Conservation (phyloP, 2,329 filamentous ascomycete genomes). For the Neoarthrinium moseri region DNA sequence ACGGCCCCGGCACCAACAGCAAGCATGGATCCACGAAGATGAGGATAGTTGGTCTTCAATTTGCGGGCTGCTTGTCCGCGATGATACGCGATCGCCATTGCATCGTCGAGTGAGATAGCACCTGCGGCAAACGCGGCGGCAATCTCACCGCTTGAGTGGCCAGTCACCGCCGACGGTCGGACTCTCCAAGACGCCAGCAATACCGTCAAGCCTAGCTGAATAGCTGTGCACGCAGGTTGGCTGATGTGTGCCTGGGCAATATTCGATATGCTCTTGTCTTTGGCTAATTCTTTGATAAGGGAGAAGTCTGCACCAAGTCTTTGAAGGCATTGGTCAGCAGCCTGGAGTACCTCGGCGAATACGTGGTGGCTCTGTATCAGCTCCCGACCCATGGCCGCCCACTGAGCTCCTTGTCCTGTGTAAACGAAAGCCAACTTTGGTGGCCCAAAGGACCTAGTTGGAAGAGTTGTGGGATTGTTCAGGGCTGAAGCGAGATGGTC, state of each 20-base stretch:
- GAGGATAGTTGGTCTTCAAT: conserved; percentile 34
- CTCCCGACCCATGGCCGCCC: conserved; percentile 31
- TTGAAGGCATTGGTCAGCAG: conserved; percentile 15
- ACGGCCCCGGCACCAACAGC: conserved; percentile 46
- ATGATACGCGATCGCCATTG: conserved; percentile 27
- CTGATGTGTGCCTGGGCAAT: conserved; percentile 24
- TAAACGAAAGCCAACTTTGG: conserved; percentile 30
- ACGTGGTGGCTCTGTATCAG: conserved; percentile 19
- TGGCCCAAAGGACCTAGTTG: conserved; percentile 16
- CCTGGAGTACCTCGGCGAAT: conserved; percentile 15
- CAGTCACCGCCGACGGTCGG: conserved; percentile 22
- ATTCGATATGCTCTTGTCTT: conserved; percentile 15
- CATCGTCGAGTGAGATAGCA: conserved; percentile 20
- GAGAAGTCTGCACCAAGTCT: conserved; percentile 21
- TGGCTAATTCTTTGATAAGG: conserved; percentile 19
- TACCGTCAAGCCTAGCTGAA: conserved; percentile 40
- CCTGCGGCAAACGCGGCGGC: conserved; percentile 24
- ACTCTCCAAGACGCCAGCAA: conserved; percentile 31
- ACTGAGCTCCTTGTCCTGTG: conserved; percentile 35
- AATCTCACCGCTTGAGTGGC: conserved; percentile 23
- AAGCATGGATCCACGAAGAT: conserved; percentile 49
- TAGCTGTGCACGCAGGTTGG: conserved; percentile 36
- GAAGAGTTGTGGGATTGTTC: conserved; percentile 19
- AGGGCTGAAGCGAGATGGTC: conserved; percentile 20
- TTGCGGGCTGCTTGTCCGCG: conserved; percentile 38